A percentile compares a stretch with the other conserved stretches of the same genome.
Conservation (phyloP, 768 basidiomycete species). For the Leccinum barrowsii region DNA sequence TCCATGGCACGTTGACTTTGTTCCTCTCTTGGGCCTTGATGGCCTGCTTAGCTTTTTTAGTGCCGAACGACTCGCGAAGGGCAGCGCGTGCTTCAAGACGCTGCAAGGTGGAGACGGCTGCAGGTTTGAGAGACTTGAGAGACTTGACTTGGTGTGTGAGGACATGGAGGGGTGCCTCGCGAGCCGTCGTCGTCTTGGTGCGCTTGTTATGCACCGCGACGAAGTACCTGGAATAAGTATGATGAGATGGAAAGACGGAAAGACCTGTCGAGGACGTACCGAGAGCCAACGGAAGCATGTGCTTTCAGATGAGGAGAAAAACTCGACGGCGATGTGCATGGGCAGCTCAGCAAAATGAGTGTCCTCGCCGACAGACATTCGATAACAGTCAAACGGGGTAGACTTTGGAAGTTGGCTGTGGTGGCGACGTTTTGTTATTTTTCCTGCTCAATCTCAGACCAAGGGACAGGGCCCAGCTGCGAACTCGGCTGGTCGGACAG, state of each 20-base stretch:
- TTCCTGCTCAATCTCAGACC: constrained; percentile 19
- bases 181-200: constrained; percentile 66
- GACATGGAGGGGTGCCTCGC: constrained; percentile 65
- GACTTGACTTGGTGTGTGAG: constrained; percentile 80
- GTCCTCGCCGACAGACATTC: constrained; percentile 33
- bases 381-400: constrained; percentile 63
- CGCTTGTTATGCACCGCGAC: constrained; percentile 78
- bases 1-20: constrained; percentile 91
- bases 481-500: constrained; percentile 33
- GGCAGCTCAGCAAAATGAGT: constrained; percentile 30
- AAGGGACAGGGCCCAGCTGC: constrained; percentile 47
- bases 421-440: constrained; percentile 6
- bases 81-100: constrained; percentile 63
- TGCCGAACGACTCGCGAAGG: constrained; percentile 93
- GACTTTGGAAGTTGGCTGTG: constrained; percentile 56
- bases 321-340: constrained; percentile 71
- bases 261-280: constrained; percentile 42
- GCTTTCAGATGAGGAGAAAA: constrained; percentile 60
- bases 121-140: constrained; percentile 60
- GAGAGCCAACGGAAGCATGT: constrained; percentile 57
- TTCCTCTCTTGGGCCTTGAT: constrained; percentile 87
- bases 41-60: constrained; percentile 86
- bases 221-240: constrained; percentile 56
- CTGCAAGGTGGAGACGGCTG: constrained; percentile 45
- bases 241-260: constrained; percentile 2